Percentiles rank a stretch among this genome's conserved stretches.
Evolutionary conservation across 2,329 filamentous ascomycete species (phyloP).

Genomic region (Xylaria multiplex): DNA sequence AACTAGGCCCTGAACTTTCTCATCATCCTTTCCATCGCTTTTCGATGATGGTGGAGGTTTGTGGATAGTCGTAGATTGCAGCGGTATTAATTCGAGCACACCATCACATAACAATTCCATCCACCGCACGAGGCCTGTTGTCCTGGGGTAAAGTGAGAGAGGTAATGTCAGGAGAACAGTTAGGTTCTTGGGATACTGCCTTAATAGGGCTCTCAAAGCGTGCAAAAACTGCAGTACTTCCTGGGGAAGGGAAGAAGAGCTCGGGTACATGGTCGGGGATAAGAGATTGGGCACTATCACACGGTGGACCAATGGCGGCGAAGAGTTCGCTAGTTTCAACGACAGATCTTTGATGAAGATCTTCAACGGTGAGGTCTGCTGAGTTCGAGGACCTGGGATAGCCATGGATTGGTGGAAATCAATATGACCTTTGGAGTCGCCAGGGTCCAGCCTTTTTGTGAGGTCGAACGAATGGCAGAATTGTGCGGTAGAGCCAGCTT

Average conservation of each 20-base stretch:
- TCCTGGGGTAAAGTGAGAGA: slow-evolving; percentile 80
- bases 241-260: slow-evolving; percentile 73
- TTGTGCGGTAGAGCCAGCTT: slow-evolving; percentile 45
- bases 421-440: slow-evolving; percentile 61
- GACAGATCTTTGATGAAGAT: slow-evolving; percentile 70
- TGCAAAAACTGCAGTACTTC: slow-evolving; percentile 85
- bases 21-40: slow-evolving; percentile 65
- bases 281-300: slow-evolving; percentile 86
- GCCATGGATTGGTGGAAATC: slow-evolving; percentile 59
- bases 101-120: slow-evolving; percentile 86
- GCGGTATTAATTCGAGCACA: slow-evolving; percentile 82
- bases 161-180: slow-evolving; percentile 82
- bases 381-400: slow-evolving; percentile 36
- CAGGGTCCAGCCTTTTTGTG: slow-evolving; percentile 67
- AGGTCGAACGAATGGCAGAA: slow-evolving; percentile 82
- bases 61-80: slow-evolving; percentile 67
- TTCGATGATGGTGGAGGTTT: slow-evolving; percentile 64
- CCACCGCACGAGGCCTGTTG: slow-evolving; percentile 81
- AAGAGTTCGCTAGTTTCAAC: slow-evolving; percentile 64
- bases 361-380: slow-evolving; percentile 65
- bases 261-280: slow-evolving; percentile 84
- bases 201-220: slow-evolving; percentile 77
- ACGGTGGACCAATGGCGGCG: slow-evolving; percentile 75
- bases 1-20: slow-evolving; percentile 86
- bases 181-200: slow-evolving; percentile 70